Conservation (phyloP, 371 early-diverging fungal genomes). For the Mortierella sp. region DNA sequence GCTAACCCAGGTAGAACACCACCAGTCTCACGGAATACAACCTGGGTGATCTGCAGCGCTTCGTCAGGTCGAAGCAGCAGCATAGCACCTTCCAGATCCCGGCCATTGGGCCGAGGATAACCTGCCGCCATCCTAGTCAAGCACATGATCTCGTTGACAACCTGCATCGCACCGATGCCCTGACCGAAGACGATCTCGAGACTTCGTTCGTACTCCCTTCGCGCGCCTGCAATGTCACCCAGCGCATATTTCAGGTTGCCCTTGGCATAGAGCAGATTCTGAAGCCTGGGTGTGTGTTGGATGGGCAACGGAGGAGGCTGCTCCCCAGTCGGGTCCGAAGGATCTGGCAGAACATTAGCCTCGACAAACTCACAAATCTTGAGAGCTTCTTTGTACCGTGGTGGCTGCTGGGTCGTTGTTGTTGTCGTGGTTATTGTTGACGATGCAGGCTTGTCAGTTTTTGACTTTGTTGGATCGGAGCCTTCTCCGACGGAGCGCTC, state of each 20-base stretch:
- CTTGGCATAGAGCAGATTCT: constrained; percentile 86
- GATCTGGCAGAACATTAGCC: constrained; percentile 62
- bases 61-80: constrained; percentile 77
- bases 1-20: constrained; percentile 74
- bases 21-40: constrained; percentile 69
- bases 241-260: constrained; percentile 85
- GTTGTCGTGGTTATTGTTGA: neutral
- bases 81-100: constrained; percentile 54
- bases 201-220: constrained; percentile 80
- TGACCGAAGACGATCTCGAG: constrained; percentile 77
- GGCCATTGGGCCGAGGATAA: constrained; percentile 22
- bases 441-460: constrained; percentile 21
- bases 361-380: constrained; percentile 86
- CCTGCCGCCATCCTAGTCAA: constrained; percentile 58
- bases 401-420: constrained; percentile 34
- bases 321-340: constrained; percentile 44
- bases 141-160: constrained; percentile 67
- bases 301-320: constrained; percentile 48
- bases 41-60: constrained; percentile 65
- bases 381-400: constrained; percentile 83
- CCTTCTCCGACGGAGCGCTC: constrained; percentile 8
- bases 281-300: constrained; percentile 75
- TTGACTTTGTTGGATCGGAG: constrained; percentile 24
- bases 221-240: constrained; percentile 78
- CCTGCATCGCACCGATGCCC: constrained; percentile 63